These are phyloP conservation scores for Zancudomyces culisetae DNA, from an alignment of 371 early-diverging fungal species.

Conservation along the genomic window DNA sequence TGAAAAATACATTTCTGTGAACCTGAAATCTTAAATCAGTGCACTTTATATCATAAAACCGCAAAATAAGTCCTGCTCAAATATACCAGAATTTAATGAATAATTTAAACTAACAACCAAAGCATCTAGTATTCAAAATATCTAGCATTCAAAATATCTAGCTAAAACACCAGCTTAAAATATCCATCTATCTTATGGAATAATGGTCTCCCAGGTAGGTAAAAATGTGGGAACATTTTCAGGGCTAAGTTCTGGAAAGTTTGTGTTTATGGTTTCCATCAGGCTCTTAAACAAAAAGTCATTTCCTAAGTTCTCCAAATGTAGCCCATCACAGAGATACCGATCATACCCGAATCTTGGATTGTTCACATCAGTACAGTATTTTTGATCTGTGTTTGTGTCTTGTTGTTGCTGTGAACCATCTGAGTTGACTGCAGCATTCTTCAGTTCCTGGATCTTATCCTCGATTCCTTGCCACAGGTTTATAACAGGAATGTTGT, in stretches of 20 bases:
- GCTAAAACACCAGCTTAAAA: too few relatives aligned
- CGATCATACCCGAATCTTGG: slow-evolving; percentile 6
- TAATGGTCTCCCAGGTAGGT: too few relatives aligned
- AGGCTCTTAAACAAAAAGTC: slow-evolving; percentile 10
- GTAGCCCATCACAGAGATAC: slow-evolving; percentile 11
- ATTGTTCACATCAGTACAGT: background rate
- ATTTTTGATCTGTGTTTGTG: background rate
- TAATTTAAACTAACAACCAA: too few relatives aligned
- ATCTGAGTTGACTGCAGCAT: background rate
- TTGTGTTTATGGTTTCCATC: background rate
- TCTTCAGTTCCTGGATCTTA: background rate
- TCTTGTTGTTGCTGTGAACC: background rate
- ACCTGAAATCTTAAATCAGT: too few relatives aligned
- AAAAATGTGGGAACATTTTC: background rate
- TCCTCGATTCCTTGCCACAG: slow-evolving; percentile 31
- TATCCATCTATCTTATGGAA: too few relatives aligned
- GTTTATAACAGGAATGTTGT: slow-evolving; percentile 29
- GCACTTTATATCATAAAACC: too few relatives aligned
- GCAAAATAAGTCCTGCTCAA: too few relatives aligned
- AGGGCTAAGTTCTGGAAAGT: slow-evolving; percentile 12
- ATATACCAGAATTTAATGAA: too few relatives aligned
- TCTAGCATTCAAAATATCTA: too few relatives aligned
- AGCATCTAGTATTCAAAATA: too few relatives aligned
- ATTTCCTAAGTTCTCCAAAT: slow-evolving; percentile 15
- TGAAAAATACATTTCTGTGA: too few relatives aligned